Evolutionary conservation across 768 basidiomycete genomes (phyloP).

Genomic region (Pleurotus cornucopiae): DNA sequence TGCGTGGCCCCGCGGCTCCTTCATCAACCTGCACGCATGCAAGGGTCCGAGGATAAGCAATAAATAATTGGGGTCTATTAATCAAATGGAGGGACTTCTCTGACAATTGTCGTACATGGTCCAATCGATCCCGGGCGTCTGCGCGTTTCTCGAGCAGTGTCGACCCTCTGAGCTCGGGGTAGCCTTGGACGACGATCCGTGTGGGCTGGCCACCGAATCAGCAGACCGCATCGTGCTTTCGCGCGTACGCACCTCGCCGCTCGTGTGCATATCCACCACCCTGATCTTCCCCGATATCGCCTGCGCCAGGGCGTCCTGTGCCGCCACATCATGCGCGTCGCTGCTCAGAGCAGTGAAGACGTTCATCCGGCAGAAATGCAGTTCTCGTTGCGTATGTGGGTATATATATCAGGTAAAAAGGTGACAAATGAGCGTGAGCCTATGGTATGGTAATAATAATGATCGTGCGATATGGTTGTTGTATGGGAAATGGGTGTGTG

Average conservation of each 20-base stretch:
- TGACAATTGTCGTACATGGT: no score
- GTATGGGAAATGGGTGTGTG: no score
- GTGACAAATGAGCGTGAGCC: slow-evolving; percentile 4
- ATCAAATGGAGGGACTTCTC: no score
- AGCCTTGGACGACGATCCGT: slow-evolving; percentile 30
- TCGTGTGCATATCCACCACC: slow-evolving; percentile 34
- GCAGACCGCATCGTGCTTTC: neutral
- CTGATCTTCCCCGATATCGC: slow-evolving; percentile 18
- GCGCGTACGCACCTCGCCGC: slow-evolving; percentile 25
- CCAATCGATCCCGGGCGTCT: slow-evolving; percentile 22
- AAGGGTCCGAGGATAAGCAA: no score
- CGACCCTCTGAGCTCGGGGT: slow-evolving; percentile 24
- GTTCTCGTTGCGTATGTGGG: neutral
- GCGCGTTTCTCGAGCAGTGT: slow-evolving; percentile 31
- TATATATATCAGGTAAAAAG: neutral
- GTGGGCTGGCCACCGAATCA: slow-evolving; percentile 24
- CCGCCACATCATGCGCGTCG: neutral
- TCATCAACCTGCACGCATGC: slow-evolving; percentile 24
- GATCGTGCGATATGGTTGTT: neutral
- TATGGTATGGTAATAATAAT: neutral
- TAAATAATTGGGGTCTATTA: no score
- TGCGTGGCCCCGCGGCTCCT: slow-evolving; percentile 32
- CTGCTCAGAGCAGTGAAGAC: slow-evolving; percentile 9
- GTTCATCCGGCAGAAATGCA: slow-evolving; percentile 13
- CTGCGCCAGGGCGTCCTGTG: neutral